Conservation (phyloP, 2,329 filamentous ascomycete genomes). For the Monosporascus sp. region DNA sequence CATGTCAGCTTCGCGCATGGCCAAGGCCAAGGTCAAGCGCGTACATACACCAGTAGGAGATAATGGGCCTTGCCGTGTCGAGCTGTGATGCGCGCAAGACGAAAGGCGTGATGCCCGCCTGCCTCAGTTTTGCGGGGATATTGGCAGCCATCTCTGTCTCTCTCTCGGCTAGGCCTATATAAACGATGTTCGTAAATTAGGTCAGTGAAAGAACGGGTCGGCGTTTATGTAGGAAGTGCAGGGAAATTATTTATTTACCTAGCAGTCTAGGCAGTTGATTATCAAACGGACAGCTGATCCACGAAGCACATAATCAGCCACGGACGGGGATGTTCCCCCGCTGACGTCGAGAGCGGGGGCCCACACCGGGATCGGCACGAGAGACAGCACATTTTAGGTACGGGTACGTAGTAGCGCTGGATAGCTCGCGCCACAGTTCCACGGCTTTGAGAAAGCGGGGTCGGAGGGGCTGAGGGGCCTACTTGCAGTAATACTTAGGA, state of each 20-base stretch:
- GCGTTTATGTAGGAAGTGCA: neutral
- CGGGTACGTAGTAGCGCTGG: too few species aligned
- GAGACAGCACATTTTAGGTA: too few species aligned
- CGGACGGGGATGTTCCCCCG: neutral
- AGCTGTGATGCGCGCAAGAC: conserved; percentile 79
- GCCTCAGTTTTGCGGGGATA: conserved; percentile 68
- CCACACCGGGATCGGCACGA: neutral
- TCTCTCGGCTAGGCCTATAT: too few species aligned
- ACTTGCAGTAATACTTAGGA: neutral
- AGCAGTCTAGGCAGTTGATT: neutral
- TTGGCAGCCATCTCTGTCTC: conserved; percentile 58
- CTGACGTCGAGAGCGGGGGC: neutral
- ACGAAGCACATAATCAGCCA: too few species aligned
- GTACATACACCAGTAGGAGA: conserved; percentile 88
- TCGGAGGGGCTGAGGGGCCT: neutral
- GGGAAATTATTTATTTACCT: neutral
- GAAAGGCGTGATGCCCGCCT: conserved; percentile 79
- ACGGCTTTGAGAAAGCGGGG: too few species aligned
- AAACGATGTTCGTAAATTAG: neutral
- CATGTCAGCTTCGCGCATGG: conserved; percentile 6
- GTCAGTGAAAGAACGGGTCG: neutral
- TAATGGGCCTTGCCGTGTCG: conserved; percentile 75
- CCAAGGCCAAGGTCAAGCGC: conserved; percentile 4
- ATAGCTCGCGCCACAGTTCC: conserved; percentile 22
- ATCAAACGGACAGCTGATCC: neutral